A percentile compares a stretch with the other conserved stretches of the same genome.
Evolutionary conservation across 108 stramenopile species (phyloP).

Genomic region (Cyclotella choctawhatcheeana): DNA sequence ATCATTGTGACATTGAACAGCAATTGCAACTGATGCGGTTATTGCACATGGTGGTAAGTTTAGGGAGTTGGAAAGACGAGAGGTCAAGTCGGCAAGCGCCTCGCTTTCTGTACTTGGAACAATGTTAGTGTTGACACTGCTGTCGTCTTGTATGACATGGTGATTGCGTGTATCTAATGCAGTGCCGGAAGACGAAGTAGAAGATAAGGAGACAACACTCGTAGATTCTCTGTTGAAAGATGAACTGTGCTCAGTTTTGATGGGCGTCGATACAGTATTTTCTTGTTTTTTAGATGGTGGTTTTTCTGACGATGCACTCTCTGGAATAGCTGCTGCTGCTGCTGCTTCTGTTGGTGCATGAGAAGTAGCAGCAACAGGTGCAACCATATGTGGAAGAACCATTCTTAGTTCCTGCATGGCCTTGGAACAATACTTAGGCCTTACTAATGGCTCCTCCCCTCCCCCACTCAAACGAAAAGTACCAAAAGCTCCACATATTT

Average conservation of each 20-base stretch:
- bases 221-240: neutral
- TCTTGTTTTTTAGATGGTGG: neutral
- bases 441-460: conserved; percentile 29
- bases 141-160: neutral
- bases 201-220: neutral
- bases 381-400: conserved; percentile 19
- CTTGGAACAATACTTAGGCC: conserved; percentile 40
- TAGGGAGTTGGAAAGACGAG: conserved; percentile 33
- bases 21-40: conserved; percentile 18
- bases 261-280: neutral
- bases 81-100: conserved; percentile 39
- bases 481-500: conserved; percentile 45
- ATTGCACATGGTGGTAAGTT: conserved; percentile 29
- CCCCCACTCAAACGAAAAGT: conserved; percentile 6
- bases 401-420: conserved; percentile 44
- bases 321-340: neutral
- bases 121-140: neutral
- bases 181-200: neutral
- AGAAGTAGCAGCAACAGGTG: neutral
- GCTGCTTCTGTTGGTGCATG: too few relatives aligned
- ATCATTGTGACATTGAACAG: conserved; percentile 35
- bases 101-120: conserved; percentile 16
- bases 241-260: conserved; percentile 9
- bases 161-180: neutral
- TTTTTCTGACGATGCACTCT: neutral